These are phyloP conservation scores for Teratosphaeria destructans DNA, from an alignment of 2,329 filamentous ascomycete species.

Conservation along the genomic window DNA sequence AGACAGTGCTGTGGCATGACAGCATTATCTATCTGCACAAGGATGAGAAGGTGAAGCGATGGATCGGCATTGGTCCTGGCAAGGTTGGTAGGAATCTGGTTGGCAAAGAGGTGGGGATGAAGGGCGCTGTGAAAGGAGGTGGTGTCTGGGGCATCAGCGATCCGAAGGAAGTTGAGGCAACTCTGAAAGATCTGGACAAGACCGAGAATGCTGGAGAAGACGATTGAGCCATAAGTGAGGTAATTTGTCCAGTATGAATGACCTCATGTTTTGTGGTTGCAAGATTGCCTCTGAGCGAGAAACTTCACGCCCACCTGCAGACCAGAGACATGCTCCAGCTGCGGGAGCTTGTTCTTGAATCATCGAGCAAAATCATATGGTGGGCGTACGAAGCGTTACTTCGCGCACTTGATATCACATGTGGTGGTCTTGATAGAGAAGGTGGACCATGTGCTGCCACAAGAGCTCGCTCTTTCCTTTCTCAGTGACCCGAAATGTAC, in stretches of 20 bases:
- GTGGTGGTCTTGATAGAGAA: not conserved
- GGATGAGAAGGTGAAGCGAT: constrained; percentile 67
- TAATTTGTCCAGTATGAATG: not conserved
- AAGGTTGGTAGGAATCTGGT: constrained; percentile 91
- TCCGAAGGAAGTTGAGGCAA: constrained; percentile 47
- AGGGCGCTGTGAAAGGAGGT: constrained; percentile 71
- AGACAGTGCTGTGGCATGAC: constrained; percentile 91
- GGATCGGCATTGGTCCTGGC: constrained; percentile 86
- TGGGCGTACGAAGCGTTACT: not conserved
- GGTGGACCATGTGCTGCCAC: not conserved
- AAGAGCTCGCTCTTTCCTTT: not conserved
- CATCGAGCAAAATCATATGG: not conserved
- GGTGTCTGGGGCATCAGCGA: constrained; percentile 88
- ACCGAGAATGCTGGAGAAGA: constrained; percentile 28
- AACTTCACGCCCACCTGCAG: not conserved
- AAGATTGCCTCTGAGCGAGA: not conserved
- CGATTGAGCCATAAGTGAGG: not conserved
- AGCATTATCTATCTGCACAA: constrained; percentile 84
- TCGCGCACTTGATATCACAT: not conserved
- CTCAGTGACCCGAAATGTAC: not conserved
- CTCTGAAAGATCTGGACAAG: constrained; percentile 36
- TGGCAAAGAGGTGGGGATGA: constrained; percentile 88
- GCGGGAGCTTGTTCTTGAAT: not conserved
- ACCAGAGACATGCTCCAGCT: not conserved
- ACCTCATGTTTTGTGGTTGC: not conserved